These are phyloP conservation scores for Kluyveromyces starmeri DNA, from an alignment of 805 yeast genomes.

Conservation along the genomic window DNA sequence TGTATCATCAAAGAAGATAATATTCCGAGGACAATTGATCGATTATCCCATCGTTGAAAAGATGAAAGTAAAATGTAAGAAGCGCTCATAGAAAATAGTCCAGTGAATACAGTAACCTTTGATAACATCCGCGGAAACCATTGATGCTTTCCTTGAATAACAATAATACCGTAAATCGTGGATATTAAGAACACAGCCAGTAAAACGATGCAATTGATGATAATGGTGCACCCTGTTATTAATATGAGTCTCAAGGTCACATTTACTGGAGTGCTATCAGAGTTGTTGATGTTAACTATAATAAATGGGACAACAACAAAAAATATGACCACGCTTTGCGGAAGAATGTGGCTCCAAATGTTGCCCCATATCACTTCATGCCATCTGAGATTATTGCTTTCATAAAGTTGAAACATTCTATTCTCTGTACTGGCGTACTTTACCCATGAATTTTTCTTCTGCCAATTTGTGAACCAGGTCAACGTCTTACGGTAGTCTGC, in stretches of 20 bases:
- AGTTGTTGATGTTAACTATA: slow-evolving; percentile 33
- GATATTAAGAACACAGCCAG: slow-evolving; percentile 36
- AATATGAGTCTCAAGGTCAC: slow-evolving; percentile 37
- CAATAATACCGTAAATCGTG: slow-evolving; percentile 29
- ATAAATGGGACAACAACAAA: slow-evolving; percentile 39
- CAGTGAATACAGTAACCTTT: slow-evolving; percentile 12
- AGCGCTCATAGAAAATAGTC: slow-evolving; percentile 41
- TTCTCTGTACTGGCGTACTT: slow-evolving; percentile 24
- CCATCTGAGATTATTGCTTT: slow-evolving; percentile 32
- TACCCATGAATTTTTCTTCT: slow-evolving; percentile 24
- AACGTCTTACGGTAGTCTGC: slow-evolving; percentile 46
- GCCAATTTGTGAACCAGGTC: slow-evolving; percentile 40
- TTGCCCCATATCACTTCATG: slow-evolving; percentile 26
- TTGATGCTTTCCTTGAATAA: background rate
- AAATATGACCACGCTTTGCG: slow-evolving; percentile 30
- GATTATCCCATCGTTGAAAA: slow-evolving; percentile 35
- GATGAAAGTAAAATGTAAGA: slow-evolving; percentile 39
- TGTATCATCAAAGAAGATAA: slow-evolving; percentile 41
- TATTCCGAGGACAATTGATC: slow-evolving; percentile 47
- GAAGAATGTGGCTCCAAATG: slow-evolving; percentile 33
- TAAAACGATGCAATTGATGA: slow-evolving; percentile 35
- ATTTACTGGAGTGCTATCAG: slow-evolving; percentile 35
- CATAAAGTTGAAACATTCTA: slow-evolving; percentile 30
- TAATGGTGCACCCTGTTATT: slow-evolving; percentile 40
- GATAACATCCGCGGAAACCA: slow-evolving; percentile 1